A percentile compares a stretch with the other conserved stretches of the same genome.
phyloP scores from a whole-genome alignment of 495 filamentous ascomycete species.

The Astrothelium macrocarpum region DNA sequence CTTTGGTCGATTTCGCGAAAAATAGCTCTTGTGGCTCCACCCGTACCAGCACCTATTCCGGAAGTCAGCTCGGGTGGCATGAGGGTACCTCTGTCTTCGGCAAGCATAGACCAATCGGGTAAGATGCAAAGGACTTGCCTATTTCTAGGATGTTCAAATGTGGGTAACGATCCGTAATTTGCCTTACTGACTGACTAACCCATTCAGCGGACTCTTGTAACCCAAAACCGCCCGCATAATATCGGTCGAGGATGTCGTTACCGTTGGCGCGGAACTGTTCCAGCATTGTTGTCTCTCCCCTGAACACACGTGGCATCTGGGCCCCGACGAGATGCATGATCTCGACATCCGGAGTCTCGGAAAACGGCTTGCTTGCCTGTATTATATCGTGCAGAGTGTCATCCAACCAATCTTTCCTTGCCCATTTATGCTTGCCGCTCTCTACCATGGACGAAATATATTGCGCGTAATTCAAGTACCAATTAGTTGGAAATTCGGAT shows the following conservation, averaged over 20 bases:
- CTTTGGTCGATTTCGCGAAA: not conserved
- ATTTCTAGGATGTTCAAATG: not conserved
- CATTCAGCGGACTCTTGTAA: not conserved
- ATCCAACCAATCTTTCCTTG: not conserved
- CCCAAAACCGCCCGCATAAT: not conserved
- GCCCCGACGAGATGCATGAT: not conserved
- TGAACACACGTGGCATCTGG: not conserved
- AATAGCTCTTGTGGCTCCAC: not conserved
- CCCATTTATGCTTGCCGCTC: not conserved
- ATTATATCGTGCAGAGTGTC: not conserved
- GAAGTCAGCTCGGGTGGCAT: too few species aligned
- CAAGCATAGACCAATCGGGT: too few species aligned
- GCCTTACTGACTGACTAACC: not conserved
- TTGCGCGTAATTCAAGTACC: constrained; percentile 17
- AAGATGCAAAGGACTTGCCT: too few species aligned
- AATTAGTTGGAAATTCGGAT: not conserved
- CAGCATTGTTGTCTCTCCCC: not conserved
- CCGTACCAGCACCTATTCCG: not conserved
- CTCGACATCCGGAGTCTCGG: not conserved
- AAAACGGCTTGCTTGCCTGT: not conserved
- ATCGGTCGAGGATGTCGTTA: not conserved
- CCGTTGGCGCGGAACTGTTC: not conserved
- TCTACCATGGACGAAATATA: not conserved
- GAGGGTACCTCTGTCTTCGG: too few species aligned
- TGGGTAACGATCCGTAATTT: not conserved